phyloP scores from a whole-genome alignment of 495 filamentous ascomycete genomes.

The Astrothelium subdiscretum region DNA sequence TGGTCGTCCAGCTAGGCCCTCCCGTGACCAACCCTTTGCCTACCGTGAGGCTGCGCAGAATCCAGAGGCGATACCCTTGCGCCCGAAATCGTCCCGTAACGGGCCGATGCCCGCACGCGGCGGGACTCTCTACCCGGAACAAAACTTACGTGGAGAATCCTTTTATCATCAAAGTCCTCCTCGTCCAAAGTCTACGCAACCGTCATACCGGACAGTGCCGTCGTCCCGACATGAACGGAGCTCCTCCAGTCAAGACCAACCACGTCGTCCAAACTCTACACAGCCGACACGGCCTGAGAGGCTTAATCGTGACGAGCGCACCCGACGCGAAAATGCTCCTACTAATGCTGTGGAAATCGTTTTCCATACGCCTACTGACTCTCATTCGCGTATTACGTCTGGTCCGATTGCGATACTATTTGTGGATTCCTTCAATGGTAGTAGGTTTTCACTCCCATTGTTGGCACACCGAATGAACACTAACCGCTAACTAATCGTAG shows the following conservation, averaged over 20 bases:
- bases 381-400: neutral
- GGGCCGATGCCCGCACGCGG: neutral
- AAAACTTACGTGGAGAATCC: neutral
- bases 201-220: neutral
- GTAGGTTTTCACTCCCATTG: neutral
- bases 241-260: neutral
- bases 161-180: neutral
- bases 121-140: neutral
- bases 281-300: neutral
- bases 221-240: neutral
- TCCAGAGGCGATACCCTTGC: neutral
- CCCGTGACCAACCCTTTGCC: neutral
- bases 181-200: neutral
- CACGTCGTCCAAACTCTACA: neutral
- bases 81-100: neutral
- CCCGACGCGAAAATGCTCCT: neutral
- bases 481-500: neutral
- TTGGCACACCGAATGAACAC: neutral
- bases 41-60: neutral
- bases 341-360: neutral
- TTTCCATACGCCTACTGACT: neutral
- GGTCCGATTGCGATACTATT: neutral
- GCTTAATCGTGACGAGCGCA: neutral
- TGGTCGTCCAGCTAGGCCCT: neutral
- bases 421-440: neutral